Evolutionary conservation across 495 filamentous ascomycete genomes (phyloP).

Genomic region (Hypoxylon perforatum): DNA sequence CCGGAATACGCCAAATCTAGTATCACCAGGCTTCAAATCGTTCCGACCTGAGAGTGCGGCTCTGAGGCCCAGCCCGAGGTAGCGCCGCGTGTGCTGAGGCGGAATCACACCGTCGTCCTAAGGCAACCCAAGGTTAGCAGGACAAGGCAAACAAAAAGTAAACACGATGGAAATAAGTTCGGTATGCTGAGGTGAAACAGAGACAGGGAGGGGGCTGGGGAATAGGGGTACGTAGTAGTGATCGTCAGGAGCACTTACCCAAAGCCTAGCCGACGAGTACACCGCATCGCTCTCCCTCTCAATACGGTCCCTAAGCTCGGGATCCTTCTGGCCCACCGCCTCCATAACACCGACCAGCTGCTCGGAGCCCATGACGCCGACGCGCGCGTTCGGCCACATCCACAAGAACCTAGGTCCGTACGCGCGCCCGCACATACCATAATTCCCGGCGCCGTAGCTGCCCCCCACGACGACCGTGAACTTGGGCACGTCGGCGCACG

Average conservation of each 20-base stretch:
- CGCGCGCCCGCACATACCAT: conserved; percentile 87
- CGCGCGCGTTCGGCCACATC: conserved; percentile 97
- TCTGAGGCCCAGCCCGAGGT: conserved; percentile 83
- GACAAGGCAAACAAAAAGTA: background rate
- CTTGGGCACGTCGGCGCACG: conserved; percentile 95
- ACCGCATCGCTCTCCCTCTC: conserved; percentile 90
- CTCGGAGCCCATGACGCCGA: conserved; percentile 95
- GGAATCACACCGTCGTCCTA: conserved; percentile 92
- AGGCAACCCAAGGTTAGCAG: conserved; percentile 40
- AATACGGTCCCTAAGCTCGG: conserved; percentile 83
- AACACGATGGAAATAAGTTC: background rate
- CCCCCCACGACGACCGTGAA: conserved; percentile 95
- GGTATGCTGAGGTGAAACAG: background rate
- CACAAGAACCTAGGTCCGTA: conserved; percentile 91
- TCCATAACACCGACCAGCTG: conserved; percentile 95
- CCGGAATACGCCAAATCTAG: conserved; percentile 93
- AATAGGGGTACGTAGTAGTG: background rate
- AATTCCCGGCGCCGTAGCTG: conserved; percentile 82
- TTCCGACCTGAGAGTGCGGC: conserved; percentile 79
- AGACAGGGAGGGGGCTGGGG: background rate
- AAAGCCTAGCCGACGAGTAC: conserved; percentile 88
- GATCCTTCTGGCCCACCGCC: conserved; percentile 88
- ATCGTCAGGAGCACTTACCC: conserved; percentile 64
- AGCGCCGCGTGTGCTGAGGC: conserved; percentile 84
- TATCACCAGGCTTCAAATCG: conserved; percentile 68